Conservation (phyloP, 192 early-diverging fungal species). For the Cetraspora pellucida region DNA sequence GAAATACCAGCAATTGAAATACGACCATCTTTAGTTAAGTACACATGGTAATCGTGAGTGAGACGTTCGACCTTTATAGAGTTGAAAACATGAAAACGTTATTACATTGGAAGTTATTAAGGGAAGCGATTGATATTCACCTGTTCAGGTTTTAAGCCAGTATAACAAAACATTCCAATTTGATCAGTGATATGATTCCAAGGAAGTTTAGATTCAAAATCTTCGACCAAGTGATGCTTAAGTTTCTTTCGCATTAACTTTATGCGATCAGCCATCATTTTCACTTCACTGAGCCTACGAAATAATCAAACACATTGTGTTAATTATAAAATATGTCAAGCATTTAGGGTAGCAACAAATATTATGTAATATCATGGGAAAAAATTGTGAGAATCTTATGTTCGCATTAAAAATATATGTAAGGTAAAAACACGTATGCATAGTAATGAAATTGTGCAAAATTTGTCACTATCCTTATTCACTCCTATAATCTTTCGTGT, state of each 20-base stretch:
- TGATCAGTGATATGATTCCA: constrained; percentile 95
- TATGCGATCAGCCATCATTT: constrained; percentile 97
- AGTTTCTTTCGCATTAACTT: constrained; percentile 86
- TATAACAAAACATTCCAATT: constrained; percentile 99
- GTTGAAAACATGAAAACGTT: neutral
- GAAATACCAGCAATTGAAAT: constrained; percentile 98
- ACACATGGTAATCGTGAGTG: constrained; percentile 83
- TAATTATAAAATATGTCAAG: too few species aligned
- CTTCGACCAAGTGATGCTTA: constrained; percentile 76
- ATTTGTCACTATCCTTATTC: too few species aligned
- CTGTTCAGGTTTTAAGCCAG: constrained; percentile 88
- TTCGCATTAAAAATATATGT: too few species aligned
- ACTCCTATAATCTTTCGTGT: too few species aligned
- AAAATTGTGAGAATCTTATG: too few species aligned
- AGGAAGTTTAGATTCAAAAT: constrained; percentile 71
- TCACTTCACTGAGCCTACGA: constrained; percentile 72
- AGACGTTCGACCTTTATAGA: constrained; percentile 66
- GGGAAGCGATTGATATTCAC: constrained; percentile 3
- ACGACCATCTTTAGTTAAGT: constrained; percentile 92
- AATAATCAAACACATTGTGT: neutral
- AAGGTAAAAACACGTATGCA: neutral
- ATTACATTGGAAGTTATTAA: neutral
- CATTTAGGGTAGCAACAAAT: too few species aligned
- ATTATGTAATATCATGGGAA: neutral
- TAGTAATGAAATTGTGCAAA: neutral